Conservation (phyloP, 768 basidiomycete genomes). For the Trametes punicea region DNA sequence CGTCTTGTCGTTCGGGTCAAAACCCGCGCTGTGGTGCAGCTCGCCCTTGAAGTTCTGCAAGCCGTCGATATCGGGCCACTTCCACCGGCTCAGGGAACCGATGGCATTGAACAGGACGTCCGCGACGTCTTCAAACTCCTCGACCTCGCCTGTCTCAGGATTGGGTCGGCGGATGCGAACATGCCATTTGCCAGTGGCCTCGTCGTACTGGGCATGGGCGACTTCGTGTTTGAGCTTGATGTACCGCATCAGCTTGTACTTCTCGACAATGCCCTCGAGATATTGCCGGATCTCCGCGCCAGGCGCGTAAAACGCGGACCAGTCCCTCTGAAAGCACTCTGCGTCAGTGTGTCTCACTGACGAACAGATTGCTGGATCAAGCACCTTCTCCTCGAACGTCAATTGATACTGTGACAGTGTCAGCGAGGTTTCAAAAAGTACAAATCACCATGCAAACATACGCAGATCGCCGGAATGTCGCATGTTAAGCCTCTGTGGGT, state of each 20-base stretch:
- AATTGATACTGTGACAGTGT: constrained; percentile 48
- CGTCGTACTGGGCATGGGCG: constrained; percentile 47
- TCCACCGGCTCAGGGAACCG: constrained; percentile 54
- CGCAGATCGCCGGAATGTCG: constrained; percentile 57
- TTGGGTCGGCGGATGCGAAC: constrained; percentile 38
- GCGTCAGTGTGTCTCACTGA: constrained; percentile 1
- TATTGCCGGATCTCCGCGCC: constrained; percentile 58
- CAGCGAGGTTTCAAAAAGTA: not conserved
- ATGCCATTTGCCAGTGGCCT: constrained; percentile 52
- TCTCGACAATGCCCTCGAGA: constrained; percentile 50
- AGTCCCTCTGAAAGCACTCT: constrained; percentile 44
- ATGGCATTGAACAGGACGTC: constrained; percentile 58
- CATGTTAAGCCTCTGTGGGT: constrained; percentile 49
- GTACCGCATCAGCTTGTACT: constrained; percentile 50
- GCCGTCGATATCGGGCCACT: constrained; percentile 65
- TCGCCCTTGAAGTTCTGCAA: constrained; percentile 53
- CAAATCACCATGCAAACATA: constrained; percentile 28
- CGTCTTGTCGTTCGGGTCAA: constrained; percentile 40
- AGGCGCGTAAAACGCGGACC: constrained; percentile 59
- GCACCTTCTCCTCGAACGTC: constrained; percentile 52
- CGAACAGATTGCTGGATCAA: not conserved
- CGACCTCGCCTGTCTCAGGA: constrained; percentile 1
- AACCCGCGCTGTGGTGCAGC: constrained; percentile 61
- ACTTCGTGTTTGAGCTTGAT: constrained; percentile 57
- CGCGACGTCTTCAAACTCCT: constrained; percentile 47